Evolutionary conservation across 495 filamentous ascomycete genomes (phyloP).

Genomic region (Opeltia flavorubescens): DNA sequence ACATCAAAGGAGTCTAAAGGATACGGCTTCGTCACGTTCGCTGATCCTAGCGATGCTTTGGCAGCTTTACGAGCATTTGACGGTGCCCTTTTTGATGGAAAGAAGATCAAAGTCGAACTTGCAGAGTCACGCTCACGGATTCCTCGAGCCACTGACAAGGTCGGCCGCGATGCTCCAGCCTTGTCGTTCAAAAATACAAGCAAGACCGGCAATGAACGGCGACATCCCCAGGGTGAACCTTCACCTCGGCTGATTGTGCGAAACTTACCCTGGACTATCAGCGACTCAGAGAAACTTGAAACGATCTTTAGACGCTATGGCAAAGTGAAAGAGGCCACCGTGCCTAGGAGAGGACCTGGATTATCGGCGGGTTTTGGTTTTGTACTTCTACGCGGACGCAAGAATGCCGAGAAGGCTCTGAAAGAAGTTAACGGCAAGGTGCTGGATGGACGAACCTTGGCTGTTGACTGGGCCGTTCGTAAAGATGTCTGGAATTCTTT

Average conservation of each 20-base stretch:
- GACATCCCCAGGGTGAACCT: conserved; percentile 37
- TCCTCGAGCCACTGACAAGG: conserved; percentile 24
- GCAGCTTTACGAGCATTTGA: conserved; percentile 66
- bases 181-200: too few species aligned
- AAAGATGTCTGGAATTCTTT: conserved; percentile 67
- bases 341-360: conserved; percentile 63
- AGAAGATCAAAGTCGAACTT: conserved; percentile 71
- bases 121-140: conserved; percentile 75
- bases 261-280: conserved; percentile 94
- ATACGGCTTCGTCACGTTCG: conserved; percentile 94
- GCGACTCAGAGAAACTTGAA: conserved; percentile 62
- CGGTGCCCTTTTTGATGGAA: conserved; percentile 55
- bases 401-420: conserved; percentile 85
- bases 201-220: conserved; percentile 45
- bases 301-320: conserved; percentile 72
- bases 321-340: conserved; percentile 67
- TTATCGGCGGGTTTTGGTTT: conserved; percentile 78
- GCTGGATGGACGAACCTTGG: conserved; percentile 72
- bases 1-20: conserved; percentile 73
- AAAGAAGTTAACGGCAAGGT: conserved; percentile 74
- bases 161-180: too few species aligned
- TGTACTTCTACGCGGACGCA: conserved; percentile 71
- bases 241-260: conserved; percentile 82
- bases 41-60: conserved; percentile 79
- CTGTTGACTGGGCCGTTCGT: conserved; percentile 94